Evolutionary conservation across 495 filamentous ascomycete species (phyloP).

Genomic region (Beverwykella pulmonaria): DNA sequence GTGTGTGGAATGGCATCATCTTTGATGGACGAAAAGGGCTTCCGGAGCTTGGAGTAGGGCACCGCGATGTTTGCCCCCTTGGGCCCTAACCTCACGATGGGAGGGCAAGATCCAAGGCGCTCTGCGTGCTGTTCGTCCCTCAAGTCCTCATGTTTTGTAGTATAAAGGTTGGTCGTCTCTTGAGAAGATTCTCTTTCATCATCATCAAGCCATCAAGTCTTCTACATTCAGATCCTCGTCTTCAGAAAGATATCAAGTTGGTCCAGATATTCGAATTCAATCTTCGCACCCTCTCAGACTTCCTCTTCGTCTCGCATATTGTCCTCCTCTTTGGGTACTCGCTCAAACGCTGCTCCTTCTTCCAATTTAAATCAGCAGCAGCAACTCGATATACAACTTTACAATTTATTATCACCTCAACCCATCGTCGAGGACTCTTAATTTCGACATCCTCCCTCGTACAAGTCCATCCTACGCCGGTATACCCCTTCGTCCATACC

Average conservation of each 20-base stretch:
- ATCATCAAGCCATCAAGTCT: not conserved
- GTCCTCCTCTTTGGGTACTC: not conserved
- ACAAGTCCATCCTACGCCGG: not conserved
- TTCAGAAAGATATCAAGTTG: not conserved
- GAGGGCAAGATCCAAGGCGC: constrained; percentile 4
- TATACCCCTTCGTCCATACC: not conserved
- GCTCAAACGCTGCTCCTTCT: not conserved
- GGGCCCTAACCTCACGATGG: not conserved
- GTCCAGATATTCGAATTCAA: not conserved
- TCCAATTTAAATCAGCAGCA: not conserved
- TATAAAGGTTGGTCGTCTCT: not conserved
- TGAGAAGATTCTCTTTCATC: not conserved
- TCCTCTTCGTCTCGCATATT: not conserved
- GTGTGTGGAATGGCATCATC: not conserved
- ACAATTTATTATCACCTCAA: not conserved
- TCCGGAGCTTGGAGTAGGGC: not conserved
- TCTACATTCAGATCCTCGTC: not conserved
- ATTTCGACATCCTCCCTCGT: not conserved
- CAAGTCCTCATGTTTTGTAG: not conserved
- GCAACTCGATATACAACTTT: not conserved
- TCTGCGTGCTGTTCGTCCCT: not conserved
- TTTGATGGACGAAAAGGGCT: not conserved
- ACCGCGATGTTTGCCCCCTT: not conserved
- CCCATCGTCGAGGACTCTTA: not conserved
- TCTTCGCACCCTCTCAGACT: not conserved